Base-by-base conservation (phyloP, 768 basidiomycete genomes). In the Lanmaoa rubissima region DNA sequence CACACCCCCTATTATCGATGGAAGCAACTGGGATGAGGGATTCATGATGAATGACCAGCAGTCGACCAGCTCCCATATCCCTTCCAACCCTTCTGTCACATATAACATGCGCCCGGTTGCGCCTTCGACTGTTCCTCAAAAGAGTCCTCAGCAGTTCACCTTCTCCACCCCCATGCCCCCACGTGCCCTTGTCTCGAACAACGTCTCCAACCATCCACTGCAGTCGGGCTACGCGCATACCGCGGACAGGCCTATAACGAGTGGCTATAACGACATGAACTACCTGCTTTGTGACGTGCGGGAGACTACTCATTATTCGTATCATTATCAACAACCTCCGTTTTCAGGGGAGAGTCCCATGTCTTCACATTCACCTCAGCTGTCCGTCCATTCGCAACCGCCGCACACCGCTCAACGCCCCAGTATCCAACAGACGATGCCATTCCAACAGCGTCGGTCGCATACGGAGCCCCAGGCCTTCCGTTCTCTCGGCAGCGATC, bases 391-490 rank as follows among this genome's bases (percentile, higher is more conserved):
- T 62, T 60, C 74, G 32, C 69, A 74, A 42, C 61, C 69, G 35
- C 59, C 68, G 51, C 72, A 67, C 53, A 61, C 56, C 39, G 68
- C 78, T 38, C 69, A 70, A 49, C 76, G 77, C 49, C 64, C 73
- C 32, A 69, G 69, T 40, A 70, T 78, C 35, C 76, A 76, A 8
- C 78, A 82, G 51, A 66, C 79, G 41, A 61, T 80, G 54, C 72
- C 81, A 14, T 86, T 80, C 65, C 76, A 78, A 40, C 83, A 82
- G 61, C 78, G 84, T 58, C 79, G 86, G 49, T 76, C 84, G 39
- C 73, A 81, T 49, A 82, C 82, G 32, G 85, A 86, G 46, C 78
- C 84, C 24, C 82, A 82, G 60, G 76, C 76, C 17, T 83, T 77
- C 68, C 74, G 72, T 54, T 72, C 80, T 38, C 71, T 79, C 48